Evolutionary conservation across 345 rosid genomes (phyloP).

Genomic region (Camelina laxa): DNA sequence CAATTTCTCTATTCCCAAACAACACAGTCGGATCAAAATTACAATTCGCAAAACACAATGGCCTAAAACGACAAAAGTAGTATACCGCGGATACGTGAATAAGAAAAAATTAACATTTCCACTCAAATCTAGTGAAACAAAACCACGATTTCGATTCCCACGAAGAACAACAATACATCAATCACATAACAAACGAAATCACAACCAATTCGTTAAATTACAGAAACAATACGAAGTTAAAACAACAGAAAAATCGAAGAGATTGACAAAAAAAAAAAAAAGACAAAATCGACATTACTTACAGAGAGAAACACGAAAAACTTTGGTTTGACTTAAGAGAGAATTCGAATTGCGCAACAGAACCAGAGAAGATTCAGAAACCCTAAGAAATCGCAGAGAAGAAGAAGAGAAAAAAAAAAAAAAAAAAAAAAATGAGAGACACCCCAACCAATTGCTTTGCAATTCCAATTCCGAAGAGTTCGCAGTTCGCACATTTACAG

Average conservation of each 20-base stretch:
- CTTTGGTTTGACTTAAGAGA: slow-evolving; percentile 41
- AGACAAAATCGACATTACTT: slow-evolving; percentile 30
- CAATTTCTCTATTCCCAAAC: not conserved
- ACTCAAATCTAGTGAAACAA: slow-evolving; percentile 11
- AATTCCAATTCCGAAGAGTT: slow-evolving; percentile 30
- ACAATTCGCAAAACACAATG: not conserved
- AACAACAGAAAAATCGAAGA: slow-evolving; percentile 26
- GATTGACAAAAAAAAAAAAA: not conserved
- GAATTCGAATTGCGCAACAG: slow-evolving; percentile 17
- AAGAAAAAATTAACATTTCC: slow-evolving; percentile 7
- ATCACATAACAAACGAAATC: not conserved
- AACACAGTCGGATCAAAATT: not conserved
- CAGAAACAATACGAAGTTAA: slow-evolving; percentile 8
- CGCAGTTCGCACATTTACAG: slow-evolving; percentile 29
- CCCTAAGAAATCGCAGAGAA: slow-evolving; percentile 44
- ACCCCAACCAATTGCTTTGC: slow-evolving; percentile 17
- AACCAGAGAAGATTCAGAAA: slow-evolving; percentile 31
- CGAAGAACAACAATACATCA: slow-evolving; percentile 3
- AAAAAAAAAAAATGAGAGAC: not conserved
- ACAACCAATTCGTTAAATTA: not conserved
- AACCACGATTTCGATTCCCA: not conserved
- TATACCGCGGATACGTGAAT: slow-evolving; percentile 7
- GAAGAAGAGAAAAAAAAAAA: not conserved
- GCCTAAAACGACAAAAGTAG: not conserved
- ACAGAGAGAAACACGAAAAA: slow-evolving; percentile 34